phyloP scores from a whole-genome alignment of 306 rosid species.

The Acacia confusa region DNA sequence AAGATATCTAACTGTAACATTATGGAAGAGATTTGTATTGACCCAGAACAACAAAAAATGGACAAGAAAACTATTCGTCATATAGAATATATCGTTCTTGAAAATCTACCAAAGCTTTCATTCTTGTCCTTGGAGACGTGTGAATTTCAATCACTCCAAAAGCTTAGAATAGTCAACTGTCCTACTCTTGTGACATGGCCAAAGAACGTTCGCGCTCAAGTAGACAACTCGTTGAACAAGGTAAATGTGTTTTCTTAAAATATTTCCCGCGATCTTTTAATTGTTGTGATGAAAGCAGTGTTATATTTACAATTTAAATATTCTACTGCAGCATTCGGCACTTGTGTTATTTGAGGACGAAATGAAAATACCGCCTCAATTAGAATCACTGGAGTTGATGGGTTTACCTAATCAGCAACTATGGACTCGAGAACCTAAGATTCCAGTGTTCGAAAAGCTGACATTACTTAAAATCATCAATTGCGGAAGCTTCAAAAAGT shows the following conservation, averaged over 20 bases:
- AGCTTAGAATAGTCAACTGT: neutral
- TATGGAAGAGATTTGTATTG: neutral
- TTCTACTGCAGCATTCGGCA: neutral
- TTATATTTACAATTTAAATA: no score
- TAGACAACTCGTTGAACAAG: neutral
- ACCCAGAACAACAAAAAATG: no score
- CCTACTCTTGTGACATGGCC: neutral
- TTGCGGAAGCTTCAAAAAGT: no score
- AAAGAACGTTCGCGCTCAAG: neutral
- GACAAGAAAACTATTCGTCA: neutral
- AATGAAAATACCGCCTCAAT: neutral
- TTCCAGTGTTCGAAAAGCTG: neutral
- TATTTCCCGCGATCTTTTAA: neutral
- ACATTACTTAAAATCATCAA: neutral
- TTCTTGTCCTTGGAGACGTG: neutral
- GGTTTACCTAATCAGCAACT: neutral
- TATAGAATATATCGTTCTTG: neutral
- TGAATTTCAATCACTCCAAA: neutral
- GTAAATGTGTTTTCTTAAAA: neutral
- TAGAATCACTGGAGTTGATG: neutral
- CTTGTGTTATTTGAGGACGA: neutral
- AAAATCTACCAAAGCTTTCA: neutral
- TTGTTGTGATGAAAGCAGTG: neutral
- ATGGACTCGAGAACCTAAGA: neutral
- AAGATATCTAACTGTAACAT: neutral